Evolutionary conservation across 192 early-diverging fungal species (phyloP), one percentile per base, ranked within the genome.

Genomic region (Pilaira anomala): DNA sequence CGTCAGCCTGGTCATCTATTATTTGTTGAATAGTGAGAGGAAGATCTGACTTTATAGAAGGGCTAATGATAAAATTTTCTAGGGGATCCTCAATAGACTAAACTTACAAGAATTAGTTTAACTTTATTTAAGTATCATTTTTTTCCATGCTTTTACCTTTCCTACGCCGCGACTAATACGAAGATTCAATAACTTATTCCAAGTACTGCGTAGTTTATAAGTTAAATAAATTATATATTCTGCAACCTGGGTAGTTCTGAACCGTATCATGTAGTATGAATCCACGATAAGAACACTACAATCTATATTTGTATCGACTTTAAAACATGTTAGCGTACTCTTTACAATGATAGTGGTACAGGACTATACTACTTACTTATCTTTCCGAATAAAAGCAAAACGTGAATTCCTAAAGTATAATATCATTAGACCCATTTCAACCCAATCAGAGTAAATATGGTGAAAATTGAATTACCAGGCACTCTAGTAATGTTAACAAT

Each of bases 271-370:
- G 40, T 83, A 71, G 72, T 80, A 88, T 5, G 77, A 74, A 63
- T 88, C 87, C 4, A 87, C 68, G 8, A 88, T 57, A 0, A 88
- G 26, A 26, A 84, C 73, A 9, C 59, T 65, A n/a, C 81, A 70
- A 56, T 88, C 82, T 12, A 64, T 65, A 30, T 80, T 77, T 22
- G 85, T 78, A 54, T 88, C 87, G 48, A 88, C 82, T 77, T 33
- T 59, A 22, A 50, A 44, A 40, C 16, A 49, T 21, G 28, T 19
- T 3, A 18, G 22, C 25, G 21, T 65, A 65, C 44, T 2, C 7
- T 21, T 50, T 41, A 28, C 30, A 42, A 33, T 22, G 14, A 22
- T 12, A 42, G 66, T n/a, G 21, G 39, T 26, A 22, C 19, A 12
- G 28, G 24, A n/a, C 0, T 2, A 51, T 30, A 12, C 12, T 14